Percentiles rank a stretch among this genome's conserved stretches.
Conservation (phyloP, 352 stramenopile genomes). For the Blastocystis sp. region DNA sequence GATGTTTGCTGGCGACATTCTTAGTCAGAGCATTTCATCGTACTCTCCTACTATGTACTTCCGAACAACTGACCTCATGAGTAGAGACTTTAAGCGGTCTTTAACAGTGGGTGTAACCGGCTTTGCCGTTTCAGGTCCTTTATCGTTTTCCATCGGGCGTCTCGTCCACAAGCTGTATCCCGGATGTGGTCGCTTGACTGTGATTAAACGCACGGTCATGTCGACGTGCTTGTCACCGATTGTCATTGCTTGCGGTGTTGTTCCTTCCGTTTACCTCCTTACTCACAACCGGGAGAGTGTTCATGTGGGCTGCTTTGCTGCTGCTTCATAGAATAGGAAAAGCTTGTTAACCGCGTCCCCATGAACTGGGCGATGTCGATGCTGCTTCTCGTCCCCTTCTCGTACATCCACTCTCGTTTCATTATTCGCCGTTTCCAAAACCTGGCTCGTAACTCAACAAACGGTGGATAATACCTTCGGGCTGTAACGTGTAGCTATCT, state of each 20-base stretch:
- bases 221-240: slow-evolving; percentile 30
- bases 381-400: slow-evolving; percentile 35
- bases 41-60: not conserved
- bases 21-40: slow-evolving; percentile 20
- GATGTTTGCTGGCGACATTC: slow-evolving; percentile 34
- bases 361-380: slow-evolving; percentile 57
- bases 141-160: slow-evolving; percentile 28
- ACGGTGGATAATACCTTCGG: not conserved
- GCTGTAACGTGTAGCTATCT: slow-evolving; percentile 3
- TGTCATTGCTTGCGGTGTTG: slow-evolving; percentile 41
- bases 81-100: slow-evolving; percentile 51
- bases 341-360: slow-evolving; percentile 51
- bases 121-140: slow-evolving; percentile 41
- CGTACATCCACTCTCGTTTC: slow-evolving; percentile 41
- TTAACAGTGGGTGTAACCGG: slow-evolving; percentile 4
- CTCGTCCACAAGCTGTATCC: slow-evolving; percentile 59
- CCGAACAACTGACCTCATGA: not conserved
- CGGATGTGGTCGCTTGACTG: slow-evolving; percentile 7
- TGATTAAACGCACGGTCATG: slow-evolving; percentile 36
- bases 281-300: slow-evolving; percentile 29
- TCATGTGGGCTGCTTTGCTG: slow-evolving; percentile 11
- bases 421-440: slow-evolving; percentile 50
- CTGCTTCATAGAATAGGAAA: not conserved
- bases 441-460: slow-evolving; percentile 13
- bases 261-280: slow-evolving; percentile 46